Evolutionary conservation across 1,284 basidiomycete genomes (phyloP).

Genomic region (Takashimella tepidaria): DNA sequence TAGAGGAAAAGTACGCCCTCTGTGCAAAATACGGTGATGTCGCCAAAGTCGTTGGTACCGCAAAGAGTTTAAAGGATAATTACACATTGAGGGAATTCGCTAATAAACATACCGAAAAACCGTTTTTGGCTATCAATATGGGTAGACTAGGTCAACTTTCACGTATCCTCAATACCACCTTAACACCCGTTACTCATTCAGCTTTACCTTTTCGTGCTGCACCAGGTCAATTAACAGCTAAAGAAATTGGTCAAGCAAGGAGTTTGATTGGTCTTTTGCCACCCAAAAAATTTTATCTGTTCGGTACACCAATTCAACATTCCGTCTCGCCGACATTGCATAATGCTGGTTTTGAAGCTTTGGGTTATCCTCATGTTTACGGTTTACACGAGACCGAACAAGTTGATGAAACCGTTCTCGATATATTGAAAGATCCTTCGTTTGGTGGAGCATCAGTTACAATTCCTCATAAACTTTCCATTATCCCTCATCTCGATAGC

Average conservation of each 20-base stretch:
- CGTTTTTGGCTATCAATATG: conserved; percentile 93
- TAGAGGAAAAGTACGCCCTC: conserved; percentile 63
- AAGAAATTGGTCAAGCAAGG: conserved; percentile 74
- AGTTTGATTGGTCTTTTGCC: conserved; percentile 75
- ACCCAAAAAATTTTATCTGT: conserved; percentile 69
- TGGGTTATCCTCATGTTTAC: conserved; percentile 81
- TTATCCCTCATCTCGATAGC: conserved; percentile 71
- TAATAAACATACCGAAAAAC: conserved; percentile 54
- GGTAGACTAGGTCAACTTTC: conserved; percentile 83
- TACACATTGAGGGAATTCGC: conserved; percentile 72
- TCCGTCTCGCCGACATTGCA: conserved; percentile 91
- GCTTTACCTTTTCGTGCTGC: conserved; percentile 77
- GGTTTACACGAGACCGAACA: conserved; percentile 66
- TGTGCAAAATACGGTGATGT: conserved; percentile 74
- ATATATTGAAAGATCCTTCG: conserved; percentile 59
- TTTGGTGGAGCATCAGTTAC: conserved; percentile 97
- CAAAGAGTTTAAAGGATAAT: conserved; percentile 71
- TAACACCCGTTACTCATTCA: conserved; percentile 87
- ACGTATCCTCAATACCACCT: conserved; percentile 74
- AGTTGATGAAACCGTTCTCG: conserved; percentile 63
- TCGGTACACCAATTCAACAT: conserved; percentile 81
- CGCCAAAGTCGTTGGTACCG: conserved; percentile 86
- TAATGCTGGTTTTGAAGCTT: conserved; percentile 74
- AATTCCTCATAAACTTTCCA: conserved; percentile 84
- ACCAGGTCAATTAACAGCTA: conserved; percentile 86